phyloP scores from a whole-genome alignment of 805 yeast genomes.

The Wickerhamiella sergipiensis region DNA sequence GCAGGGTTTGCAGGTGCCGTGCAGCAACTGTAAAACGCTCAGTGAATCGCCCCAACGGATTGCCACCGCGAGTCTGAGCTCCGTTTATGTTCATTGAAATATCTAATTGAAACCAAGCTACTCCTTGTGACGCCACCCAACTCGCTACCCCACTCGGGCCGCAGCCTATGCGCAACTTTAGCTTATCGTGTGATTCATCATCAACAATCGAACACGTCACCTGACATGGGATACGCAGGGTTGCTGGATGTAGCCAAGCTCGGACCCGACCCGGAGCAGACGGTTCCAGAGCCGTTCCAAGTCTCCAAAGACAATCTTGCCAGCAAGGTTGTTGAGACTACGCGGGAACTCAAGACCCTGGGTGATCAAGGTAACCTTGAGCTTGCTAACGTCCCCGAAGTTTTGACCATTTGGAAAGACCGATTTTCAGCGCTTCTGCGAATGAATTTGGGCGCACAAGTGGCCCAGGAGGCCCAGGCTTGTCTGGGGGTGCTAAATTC shows the following conservation, averaged over 20 bases:
- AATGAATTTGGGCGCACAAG: constrained; percentile 17
- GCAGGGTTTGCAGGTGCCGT: neutral
- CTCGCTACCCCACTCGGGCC: neutral
- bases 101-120: too few species aligned
- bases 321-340: neutral
- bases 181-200: neutral
- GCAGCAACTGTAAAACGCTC: neutral
- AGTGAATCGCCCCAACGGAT: too few species aligned
- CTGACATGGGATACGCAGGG: neutral
- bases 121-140: too few species aligned
- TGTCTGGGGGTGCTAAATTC: constrained; percentile 18
- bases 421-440: constrained; percentile 20
- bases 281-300: neutral
- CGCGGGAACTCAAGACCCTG: neutral
- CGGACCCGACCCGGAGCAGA: neutral
- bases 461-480: constrained; percentile 23
- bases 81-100: neutral
- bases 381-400: constrained; percentile 2
- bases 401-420: constrained; percentile 20
- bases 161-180: neutral
- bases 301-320: neutral
- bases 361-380: neutral
- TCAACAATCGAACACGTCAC: neutral
- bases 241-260: neutral
- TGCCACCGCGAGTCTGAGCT: neutral